phyloP scores from a whole-genome alignment of 2,329 filamentous ascomycete genomes.

The Didymella segeticola region DNA sequence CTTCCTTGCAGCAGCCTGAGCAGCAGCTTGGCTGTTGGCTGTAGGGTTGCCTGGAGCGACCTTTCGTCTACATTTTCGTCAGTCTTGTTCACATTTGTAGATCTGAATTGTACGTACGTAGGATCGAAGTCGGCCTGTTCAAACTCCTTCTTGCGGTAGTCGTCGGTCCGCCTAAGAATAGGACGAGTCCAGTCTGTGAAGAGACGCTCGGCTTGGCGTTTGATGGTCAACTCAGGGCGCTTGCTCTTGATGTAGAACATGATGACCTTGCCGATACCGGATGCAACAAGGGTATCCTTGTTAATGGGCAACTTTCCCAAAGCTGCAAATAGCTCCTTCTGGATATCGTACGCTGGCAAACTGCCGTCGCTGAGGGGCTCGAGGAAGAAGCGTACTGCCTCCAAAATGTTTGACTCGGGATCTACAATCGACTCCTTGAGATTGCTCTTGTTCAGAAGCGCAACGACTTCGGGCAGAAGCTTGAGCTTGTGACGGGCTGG shows the following conservation, averaged over 20 bases:
- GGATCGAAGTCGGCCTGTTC: constrained; percentile 67
- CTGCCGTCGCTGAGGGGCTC: constrained; percentile 94
- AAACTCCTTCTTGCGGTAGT: constrained; percentile 88
- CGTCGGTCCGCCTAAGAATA: constrained; percentile 90
- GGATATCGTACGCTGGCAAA: constrained; percentile 94
- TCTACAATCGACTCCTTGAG: constrained; percentile 85
- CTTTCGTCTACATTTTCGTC: constrained; percentile 33
- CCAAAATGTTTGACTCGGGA: constrained; percentile 92
- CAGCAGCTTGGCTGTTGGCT: constrained; percentile 45
- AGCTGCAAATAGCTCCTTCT: constrained; percentile 88
- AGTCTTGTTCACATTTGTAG: constrained; percentile 15
- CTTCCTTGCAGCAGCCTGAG: constrained; percentile 49
- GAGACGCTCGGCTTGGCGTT: constrained; percentile 90
- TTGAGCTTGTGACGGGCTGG: constrained; percentile 93
- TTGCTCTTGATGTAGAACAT: constrained; percentile 97
- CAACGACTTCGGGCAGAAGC: constrained; percentile 88
- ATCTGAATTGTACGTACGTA: constrained; percentile 46
- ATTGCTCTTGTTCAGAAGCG: constrained; percentile 87
- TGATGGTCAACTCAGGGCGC: constrained; percentile 85
- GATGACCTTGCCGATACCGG: constrained; percentile 93
- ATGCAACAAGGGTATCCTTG: constrained; percentile 88
- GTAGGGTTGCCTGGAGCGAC: constrained; percentile 31
- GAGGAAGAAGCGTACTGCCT: constrained; percentile 95
- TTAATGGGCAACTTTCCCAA: constrained; percentile 83
- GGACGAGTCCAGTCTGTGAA: constrained; percentile 94